phyloP scores from a whole-genome alignment of 768 basidiomycete species.

The Mycena chlorophos region DNA sequence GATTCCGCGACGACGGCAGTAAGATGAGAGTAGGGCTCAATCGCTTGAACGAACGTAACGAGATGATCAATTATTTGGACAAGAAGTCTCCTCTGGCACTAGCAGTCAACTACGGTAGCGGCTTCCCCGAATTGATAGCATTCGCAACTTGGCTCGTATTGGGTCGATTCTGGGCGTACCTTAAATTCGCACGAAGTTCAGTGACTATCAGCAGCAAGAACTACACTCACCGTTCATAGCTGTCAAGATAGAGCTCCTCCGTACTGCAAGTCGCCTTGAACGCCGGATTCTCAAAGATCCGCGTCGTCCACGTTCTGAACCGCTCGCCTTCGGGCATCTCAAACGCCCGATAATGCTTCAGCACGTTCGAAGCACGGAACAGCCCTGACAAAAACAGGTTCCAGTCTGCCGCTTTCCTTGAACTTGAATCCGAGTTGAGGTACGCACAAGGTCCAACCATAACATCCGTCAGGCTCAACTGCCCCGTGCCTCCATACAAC shows the following conservation, averaged over 20 bases:
- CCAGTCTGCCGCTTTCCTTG: neutral
- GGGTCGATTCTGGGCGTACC: conserved; percentile 76
- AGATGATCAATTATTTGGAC: too few relatives aligned
- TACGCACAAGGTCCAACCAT: conserved; percentile 70
- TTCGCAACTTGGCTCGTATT: conserved; percentile 76
- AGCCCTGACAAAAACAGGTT: conserved; percentile 56
- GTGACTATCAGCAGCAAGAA: neutral
- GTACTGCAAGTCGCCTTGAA: conserved; percentile 72
- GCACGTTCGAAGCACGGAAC: conserved; percentile 60
- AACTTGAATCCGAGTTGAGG: conserved; percentile 5
- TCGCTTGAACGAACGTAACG: too few relatives aligned
- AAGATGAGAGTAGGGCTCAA: neutral
- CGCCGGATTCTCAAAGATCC: conserved; percentile 58
- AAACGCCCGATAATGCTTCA: conserved; percentile 70
- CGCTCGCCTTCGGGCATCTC: conserved; percentile 49
- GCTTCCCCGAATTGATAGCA: conserved; percentile 68
- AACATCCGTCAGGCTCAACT: conserved; percentile 63
- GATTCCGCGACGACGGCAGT: neutral
- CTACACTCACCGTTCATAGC: conserved; percentile 60
- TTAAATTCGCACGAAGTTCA: conserved; percentile 30
- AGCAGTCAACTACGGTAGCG: conserved; percentile 50
- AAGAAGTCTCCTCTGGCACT: neutral
- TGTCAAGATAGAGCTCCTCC: conserved; percentile 65
- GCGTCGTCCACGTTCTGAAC: conserved; percentile 52
- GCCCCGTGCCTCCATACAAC: conserved; percentile 54